Evolutionary conservation across 768 basidiomycete species (phyloP).

Genomic region (Termitomyces sp.): DNA sequence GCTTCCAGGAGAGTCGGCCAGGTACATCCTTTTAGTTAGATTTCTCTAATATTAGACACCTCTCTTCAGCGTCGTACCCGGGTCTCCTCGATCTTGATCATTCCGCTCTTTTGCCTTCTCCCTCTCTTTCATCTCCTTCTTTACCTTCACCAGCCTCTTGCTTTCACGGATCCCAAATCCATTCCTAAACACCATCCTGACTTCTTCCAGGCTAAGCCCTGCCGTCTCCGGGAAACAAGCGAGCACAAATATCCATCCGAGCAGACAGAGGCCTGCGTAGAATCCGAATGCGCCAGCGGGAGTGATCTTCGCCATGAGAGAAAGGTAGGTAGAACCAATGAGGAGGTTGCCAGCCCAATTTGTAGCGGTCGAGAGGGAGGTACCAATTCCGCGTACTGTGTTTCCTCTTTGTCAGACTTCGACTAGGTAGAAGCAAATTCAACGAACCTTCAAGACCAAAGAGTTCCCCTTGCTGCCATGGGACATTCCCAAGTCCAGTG

Average conservation of each 20-base stretch:
- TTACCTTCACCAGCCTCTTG: constrained; percentile 42
- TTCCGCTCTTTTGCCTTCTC: constrained; percentile 23
- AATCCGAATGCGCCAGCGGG: constrained; percentile 76
- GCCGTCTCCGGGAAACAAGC: constrained; percentile 80
- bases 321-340: constrained; percentile 77
- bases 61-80: not conserved
- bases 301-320: constrained; percentile 70
- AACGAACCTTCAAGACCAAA: constrained; percentile 67
- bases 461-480: constrained; percentile 87
- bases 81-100: constrained; percentile 2
- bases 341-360: constrained; percentile 80
- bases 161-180: constrained; percentile 67
- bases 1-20: not conserved
- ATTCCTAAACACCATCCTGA: constrained; percentile 54
- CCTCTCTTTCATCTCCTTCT: constrained; percentile 38
- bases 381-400: constrained; percentile 4
- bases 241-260: constrained; percentile 67
- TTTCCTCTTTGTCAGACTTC: not conserved
- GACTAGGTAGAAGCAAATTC: not conserved
- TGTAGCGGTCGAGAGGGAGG: constrained; percentile 41
- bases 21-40: too few relatives aligned
- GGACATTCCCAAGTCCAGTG: constrained; percentile 74
- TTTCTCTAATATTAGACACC: not conserved
- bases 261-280: constrained; percentile 69
- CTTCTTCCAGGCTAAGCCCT: constrained; percentile 68